Evolutionary conservation across 805 yeast genomes (phyloP), one percentile per base, ranked within the genome.

Genomic region (Myxozyma geophila): DNA sequence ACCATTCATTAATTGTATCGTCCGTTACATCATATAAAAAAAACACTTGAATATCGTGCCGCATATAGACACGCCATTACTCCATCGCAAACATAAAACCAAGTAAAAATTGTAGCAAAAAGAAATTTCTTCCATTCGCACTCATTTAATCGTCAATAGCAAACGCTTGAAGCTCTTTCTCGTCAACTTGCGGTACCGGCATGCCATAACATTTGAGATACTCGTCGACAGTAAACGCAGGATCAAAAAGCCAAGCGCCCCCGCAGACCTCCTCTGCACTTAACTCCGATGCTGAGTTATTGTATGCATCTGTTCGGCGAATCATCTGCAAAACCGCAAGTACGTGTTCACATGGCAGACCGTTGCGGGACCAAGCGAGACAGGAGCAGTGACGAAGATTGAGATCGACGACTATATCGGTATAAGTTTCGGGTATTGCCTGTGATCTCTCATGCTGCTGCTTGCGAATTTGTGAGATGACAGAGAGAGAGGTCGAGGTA

Each of bases 311-410:
- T 28, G 28, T 36, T 12, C 33, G 17, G 15, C 59, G 53, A 8
- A 55, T 48, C 60, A 49, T 48, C 21, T 43, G 60, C 36, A 57
- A 37, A 13, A 59, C 58, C 3, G 62, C 62, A 28, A 59, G 33
- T 10, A 46, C 58, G 39, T 59, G 62, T 21, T 47, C 50, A 40
- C 62, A 59, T 2, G 62, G 62, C 28, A 59, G 6, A 7, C 62
- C 62, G 37, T 43, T 52, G 28, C 37, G 43, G 7, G 46, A 8
- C 62, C 62, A 59, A 7, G 58, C 58, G 48, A 59, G 46, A 37
- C 62, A 59, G 15, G 55, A 47, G 58, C 62, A 59, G 43, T 59
- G 62, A n/a, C 54, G 52, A 7, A 59, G 43, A 13, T 59, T 46
- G 43, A 53, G 39, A 46, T 59, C 58, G 19, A 59, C 62, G 1